Base-by-base conservation (phyloP, 148 eudicot species). In the Rhododendron simsii region DNA sequence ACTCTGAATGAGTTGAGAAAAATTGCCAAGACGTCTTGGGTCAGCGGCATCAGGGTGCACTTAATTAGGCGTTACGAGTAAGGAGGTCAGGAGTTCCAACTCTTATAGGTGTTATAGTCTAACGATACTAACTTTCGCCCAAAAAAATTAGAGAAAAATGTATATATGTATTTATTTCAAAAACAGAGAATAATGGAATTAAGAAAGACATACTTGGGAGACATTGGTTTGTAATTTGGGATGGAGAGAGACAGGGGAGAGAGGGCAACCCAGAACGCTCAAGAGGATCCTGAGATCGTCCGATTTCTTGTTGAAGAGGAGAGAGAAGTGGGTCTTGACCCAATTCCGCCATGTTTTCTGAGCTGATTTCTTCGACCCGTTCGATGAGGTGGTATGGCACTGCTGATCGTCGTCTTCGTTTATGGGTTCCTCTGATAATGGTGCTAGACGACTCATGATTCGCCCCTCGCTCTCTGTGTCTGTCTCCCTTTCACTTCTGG, bases 201-300 rank as follows among this genome's bases (percentile, higher is more conserved):
- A 8, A 67, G 14, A 67, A 26, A 39, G 79, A 83, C 89, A 76
- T 48, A 94, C 98, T 87, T 94, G 89, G 37, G 86, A 87, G 41
- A 91, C 39, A 14, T 14, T 55, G 57, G 92, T 1, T 16, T 55
- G 61, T 4, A 55, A 83, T 75, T 81, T 82, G 73, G 92, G 89
- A 30, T 65, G 90, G 30, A 86, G 83, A 12, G 98, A 90, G 35
- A 94, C 86, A 16, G 99, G 96, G 23, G 95, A 95, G 30, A 96
- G 98, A 80, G 99, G 99, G 90, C 99, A 96, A 69, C 92, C 99
- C 57, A 96, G 93, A 89, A 96, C 99, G 87, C 98, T 94, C 6
- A 96, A 71, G 65, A 96, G 94, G 81, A 96, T 81, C 86, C 90
- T 94, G 86, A 96, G 93, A 89, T 96, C 94, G 88, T 96, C 94